Evolutionary conservation across 768 basidiomycete genomes (phyloP), one percentile per base, ranked within the genome.

Genomic region (Trametopsis cervina): DNA sequence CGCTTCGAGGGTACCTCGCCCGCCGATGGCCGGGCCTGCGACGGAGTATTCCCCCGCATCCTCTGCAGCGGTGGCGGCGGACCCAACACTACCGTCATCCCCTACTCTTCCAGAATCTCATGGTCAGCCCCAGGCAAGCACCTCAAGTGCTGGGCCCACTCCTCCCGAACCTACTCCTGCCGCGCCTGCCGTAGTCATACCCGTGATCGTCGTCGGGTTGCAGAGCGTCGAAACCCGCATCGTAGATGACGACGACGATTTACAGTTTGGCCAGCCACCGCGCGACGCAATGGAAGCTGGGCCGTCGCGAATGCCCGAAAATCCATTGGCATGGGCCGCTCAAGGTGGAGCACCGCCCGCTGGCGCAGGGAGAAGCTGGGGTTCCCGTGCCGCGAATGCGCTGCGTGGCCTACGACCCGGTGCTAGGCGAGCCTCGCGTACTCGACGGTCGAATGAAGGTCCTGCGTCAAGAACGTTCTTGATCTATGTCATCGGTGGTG

Each of bases 401-500:
- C 60, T 85, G 25, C 70, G 82, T 41, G 80, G 74, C 57, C 59
- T 83, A 54, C 52, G 58, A 9, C 54, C 57, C 2, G 55, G 60
- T 12, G 43, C 59, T 24, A 53, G 61, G n/a, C 54, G 47, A 23
- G 53, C 39, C 33, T 44, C 58, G 46, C 41, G 15, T 27, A 46
- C 29, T 38, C 38, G 53, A 50, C 22, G 54, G 43, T 49, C 54
- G 33, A 52, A 12, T 35, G 62, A 60, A 21, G 54, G 59, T 21
- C 53, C 57, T 9, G 68, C 66, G 15, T 80, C 81, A 39, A 67
- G 89, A 54, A 92, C 89, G 15, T 92, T 92, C 66, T 71, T 92
- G 64, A 91, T 94, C 48, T 93, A 90, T 66, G 90, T 94, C 51
- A 88, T 90, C 61, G 87, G 88, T 43, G 86, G 85, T 80, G 52